A percentile compares a stretch with the other conserved stretches of the same genome.
These are phyloP conservation scores for Aureobasidium sp. DNA, from an alignment of 2,329 filamentous ascomycete genomes.

Conservation along the genomic window DNA sequence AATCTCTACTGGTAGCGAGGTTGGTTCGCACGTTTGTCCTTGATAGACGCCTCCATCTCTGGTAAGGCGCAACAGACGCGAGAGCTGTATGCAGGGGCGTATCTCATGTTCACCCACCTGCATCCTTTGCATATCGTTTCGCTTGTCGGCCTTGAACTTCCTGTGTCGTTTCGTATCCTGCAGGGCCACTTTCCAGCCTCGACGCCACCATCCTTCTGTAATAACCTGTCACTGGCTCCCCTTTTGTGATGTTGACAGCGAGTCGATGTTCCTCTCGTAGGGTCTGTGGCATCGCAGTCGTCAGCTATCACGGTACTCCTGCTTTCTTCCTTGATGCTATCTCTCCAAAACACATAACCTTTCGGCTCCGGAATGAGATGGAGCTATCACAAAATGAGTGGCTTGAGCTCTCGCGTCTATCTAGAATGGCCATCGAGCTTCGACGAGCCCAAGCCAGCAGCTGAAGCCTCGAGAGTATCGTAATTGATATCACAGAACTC, in stretches of 20 bases:
- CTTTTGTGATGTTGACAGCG: not conserved
- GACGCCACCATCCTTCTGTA: not conserved
- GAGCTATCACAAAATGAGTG: too few species aligned
- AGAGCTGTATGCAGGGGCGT: conserved; percentile 6
- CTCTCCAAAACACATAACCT: too few species aligned
- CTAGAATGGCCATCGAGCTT: too few species aligned
- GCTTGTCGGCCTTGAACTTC: conserved; percentile 3
- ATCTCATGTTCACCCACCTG: not conserved
- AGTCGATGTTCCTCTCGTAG: not conserved
- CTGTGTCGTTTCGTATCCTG: not conserved
- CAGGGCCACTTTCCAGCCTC: not conserved
- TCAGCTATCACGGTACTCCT: too few species aligned
- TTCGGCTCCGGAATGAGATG: too few species aligned
- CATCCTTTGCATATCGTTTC: not conserved
- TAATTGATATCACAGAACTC: not conserved
- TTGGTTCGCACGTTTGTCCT: not conserved
- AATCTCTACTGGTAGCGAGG: not conserved
- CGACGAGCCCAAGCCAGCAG: not conserved
- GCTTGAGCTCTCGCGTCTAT: too few species aligned
- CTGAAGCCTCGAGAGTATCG: not conserved
- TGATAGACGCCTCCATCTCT: not conserved
- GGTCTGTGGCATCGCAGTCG: not conserved
- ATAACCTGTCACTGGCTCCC: not conserved
- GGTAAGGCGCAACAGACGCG: not conserved
- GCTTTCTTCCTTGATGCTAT: too few species aligned